A percentile compares a stretch with the other conserved stretches of the same genome.
phyloP scores from a whole-genome alignment of 306 rosid genomes.

The Betula pendula region DNA sequence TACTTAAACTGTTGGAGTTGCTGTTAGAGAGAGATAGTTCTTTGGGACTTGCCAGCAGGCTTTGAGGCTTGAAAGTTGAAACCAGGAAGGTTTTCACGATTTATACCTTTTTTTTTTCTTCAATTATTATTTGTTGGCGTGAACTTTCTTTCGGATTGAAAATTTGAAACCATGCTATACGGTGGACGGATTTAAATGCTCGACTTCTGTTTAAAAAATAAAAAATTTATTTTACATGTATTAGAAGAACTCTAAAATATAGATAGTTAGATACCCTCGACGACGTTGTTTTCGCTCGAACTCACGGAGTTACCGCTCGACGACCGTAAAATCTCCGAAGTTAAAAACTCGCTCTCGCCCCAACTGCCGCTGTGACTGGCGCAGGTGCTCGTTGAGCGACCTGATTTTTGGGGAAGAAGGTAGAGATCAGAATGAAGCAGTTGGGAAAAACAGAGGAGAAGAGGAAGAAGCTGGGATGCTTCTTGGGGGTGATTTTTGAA shows the following conservation, averaged over 20 bases:
- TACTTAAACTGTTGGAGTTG: too few relatives aligned
- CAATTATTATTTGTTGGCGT: too few relatives aligned
- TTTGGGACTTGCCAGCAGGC: neutral
- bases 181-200: too few relatives aligned
- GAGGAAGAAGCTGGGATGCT: slow-evolving; percentile 46
- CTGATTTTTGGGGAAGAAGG: slow-evolving; percentile 17
- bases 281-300: slow-evolving; percentile 33
- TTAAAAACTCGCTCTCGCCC: slow-evolving; percentile 63
- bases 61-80: slow-evolving; percentile 4
- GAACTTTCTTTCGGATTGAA: too few relatives aligned
- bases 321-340: slow-evolving; percentile 22
- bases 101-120: too few relatives aligned
- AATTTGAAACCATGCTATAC: too few relatives aligned
- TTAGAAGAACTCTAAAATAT: too few relatives aligned
- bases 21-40: neutral
- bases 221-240: too few relatives aligned
- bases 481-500: slow-evolving; percentile 38
- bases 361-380: slow-evolving; percentile 47
- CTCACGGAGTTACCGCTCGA: slow-evolving; percentile 32
- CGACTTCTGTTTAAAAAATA: too few relatives aligned
- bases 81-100: neutral
- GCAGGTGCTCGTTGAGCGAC: neutral
- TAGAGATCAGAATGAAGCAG: neutral
- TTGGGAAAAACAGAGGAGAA: slow-evolving; percentile 2
- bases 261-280: too few relatives aligned